A percentile compares a stretch with the other conserved stretches of the same genome.
These are phyloP conservation scores for Fusarium camptoceras DNA, from an alignment of 2,329 filamentous ascomycete species.

Conservation along the genomic window DNA sequence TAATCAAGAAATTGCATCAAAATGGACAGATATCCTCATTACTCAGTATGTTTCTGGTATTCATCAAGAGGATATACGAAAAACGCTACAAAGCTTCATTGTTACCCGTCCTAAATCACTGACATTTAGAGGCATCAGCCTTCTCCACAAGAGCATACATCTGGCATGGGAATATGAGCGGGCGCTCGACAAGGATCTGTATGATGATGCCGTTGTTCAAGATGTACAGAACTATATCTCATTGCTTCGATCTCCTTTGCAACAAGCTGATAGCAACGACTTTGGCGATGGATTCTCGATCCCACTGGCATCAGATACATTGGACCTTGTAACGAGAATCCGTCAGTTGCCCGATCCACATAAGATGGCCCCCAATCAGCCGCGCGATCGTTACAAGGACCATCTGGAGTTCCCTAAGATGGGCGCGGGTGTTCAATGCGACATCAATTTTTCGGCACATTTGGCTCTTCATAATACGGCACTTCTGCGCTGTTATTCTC, in stretches of 20 bases:
- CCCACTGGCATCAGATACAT: constrained; percentile 51
- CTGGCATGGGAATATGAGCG: constrained; percentile 67
- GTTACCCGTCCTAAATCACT: constrained; percentile 23
- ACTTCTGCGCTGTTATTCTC: constrained; percentile 84
- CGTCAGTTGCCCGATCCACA: constrained; percentile 61
- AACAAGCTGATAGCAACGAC: constrained; percentile 1
- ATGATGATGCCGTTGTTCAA: constrained; percentile 52
- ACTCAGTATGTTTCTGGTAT: constrained; percentile 67
- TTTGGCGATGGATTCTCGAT: constrained; percentile 48
- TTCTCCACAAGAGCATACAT: constrained; percentile 66
- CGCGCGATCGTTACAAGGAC: constrained; percentile 66
- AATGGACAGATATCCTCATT: constrained; percentile 46
- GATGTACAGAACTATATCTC: constrained; percentile 63
- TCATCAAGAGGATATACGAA: constrained; percentile 58
- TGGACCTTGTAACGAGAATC: constrained; percentile 56
- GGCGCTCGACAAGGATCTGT: constrained; percentile 62
- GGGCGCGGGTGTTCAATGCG: constrained; percentile 85
- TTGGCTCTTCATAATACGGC: constrained; percentile 86
- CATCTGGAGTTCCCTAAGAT: constrained; percentile 81
- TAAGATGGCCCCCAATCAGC: constrained; percentile 62
- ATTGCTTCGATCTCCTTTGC: constrained; percentile 58
- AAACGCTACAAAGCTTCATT: constrained; percentile 50
- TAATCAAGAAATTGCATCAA: constrained; percentile 5
- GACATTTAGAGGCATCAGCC: constrained; percentile 57
- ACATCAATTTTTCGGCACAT: constrained; percentile 91